Evolutionary conservation across 192 early-diverging fungal species (phyloP).

Genomic region (Coemansia sp.): DNA sequence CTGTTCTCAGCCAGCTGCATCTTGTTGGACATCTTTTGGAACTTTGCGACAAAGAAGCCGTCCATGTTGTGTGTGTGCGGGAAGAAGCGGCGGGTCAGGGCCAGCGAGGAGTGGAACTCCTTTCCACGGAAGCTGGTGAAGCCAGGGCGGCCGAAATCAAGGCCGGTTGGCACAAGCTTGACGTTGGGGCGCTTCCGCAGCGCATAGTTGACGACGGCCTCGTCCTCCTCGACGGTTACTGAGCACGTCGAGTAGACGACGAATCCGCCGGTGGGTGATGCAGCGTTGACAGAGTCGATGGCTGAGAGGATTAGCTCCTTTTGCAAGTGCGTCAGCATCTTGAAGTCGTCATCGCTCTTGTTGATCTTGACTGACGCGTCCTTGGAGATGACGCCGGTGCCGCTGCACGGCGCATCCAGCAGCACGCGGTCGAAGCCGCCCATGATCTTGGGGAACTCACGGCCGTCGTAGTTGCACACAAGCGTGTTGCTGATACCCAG

Average conservation of each 20-base stretch:
- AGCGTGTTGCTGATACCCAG: constrained; percentile 82
- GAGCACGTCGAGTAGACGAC: constrained; percentile 99
- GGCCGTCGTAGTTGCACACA: constrained; percentile 96
- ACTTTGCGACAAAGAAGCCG: constrained; percentile 98
- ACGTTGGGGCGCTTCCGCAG: constrained; percentile 91
- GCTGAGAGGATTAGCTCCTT: constrained; percentile 94
- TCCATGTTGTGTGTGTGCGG: constrained; percentile 99
- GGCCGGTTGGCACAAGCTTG: constrained; percentile 83
- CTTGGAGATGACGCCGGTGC: constrained; percentile 99
- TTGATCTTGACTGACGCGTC: constrained; percentile 94
- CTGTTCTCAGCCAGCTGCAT: constrained; percentile 29
- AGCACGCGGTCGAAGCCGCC: constrained; percentile 98
- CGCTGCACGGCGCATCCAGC: constrained; percentile 97
- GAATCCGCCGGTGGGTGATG: constrained; percentile 89
- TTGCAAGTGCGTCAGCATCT: constrained; percentile 88
- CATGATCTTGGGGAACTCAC: constrained; percentile 94
- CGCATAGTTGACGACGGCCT: constrained; percentile 95
- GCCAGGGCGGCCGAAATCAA: constrained; percentile 95
- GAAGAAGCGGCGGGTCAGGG: constrained; percentile 86
- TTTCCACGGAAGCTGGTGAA: constrained; percentile 88
- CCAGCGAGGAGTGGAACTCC: constrained; percentile 79
- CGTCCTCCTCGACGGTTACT: constrained; percentile 96
- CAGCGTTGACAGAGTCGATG: constrained; percentile 96
- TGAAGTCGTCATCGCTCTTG: constrained; percentile 93
- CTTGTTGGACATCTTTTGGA: constrained; percentile 94